Percentiles rank a stretch among this genome's conserved stretches.
Conservation (phyloP, 75 land plant genomes). For the Pinus taeda region DNA sequence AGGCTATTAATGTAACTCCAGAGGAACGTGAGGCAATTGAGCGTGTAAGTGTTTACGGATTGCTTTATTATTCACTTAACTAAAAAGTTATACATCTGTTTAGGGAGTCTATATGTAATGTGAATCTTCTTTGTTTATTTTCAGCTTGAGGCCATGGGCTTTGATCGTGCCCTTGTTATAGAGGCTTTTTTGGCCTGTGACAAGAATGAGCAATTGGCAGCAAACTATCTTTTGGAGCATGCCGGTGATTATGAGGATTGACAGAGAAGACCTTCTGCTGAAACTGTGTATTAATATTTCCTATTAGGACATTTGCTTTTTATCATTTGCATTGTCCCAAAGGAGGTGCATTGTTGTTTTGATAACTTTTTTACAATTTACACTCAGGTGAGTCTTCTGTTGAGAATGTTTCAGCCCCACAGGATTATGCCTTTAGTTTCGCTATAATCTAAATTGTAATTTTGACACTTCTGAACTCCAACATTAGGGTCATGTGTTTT, state of each 20-base stretch:
- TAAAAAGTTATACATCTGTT: neutral
- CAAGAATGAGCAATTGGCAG: slow-evolving; percentile 45
- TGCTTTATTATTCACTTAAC: neutral
- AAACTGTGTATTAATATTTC: slow-evolving; percentile 8
- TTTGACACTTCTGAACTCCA: too few species aligned
- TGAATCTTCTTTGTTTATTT: slow-evolving; percentile 8
- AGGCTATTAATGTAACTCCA: slow-evolving; percentile 78
- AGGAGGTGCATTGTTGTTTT: neutral
- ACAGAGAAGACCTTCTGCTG: neutral
- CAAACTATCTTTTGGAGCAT: slow-evolving; percentile 42
- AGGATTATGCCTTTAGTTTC: too few species aligned
- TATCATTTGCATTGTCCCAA: neutral
- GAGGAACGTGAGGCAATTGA: slow-evolving; percentile 97
- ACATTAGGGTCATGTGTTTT: too few species aligned
- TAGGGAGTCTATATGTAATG: neutral
- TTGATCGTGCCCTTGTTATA: slow-evolving; percentile 41
- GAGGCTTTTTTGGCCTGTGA: slow-evolving; percentile 51
- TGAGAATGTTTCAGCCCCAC: too few species aligned
- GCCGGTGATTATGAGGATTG: slow-evolving; percentile 38
- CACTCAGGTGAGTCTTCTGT: too few species aligned
- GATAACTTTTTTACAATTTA: too few species aligned
- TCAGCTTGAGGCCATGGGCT: slow-evolving; percentile 46
- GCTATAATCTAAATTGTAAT: too few species aligned
- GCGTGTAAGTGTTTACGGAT: slow-evolving; percentile 51
- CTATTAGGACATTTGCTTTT: neutral